Evolutionary conservation across 352 stramenopile species (phyloP).

Genomic region (Pythium monospermum): DNA sequence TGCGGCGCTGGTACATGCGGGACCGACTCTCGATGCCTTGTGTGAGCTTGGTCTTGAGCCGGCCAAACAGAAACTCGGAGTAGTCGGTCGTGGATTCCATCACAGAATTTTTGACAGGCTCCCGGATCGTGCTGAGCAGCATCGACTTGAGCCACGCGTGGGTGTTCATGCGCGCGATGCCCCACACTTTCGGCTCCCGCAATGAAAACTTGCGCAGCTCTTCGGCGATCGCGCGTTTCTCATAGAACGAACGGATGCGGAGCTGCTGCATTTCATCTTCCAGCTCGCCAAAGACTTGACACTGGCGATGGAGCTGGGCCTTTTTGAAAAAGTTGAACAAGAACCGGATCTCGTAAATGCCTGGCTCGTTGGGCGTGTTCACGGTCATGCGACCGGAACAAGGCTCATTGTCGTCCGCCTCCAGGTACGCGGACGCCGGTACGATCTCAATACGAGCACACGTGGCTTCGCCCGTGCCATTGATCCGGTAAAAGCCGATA

Average conservation of each 20-base stretch:
- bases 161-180: slow-evolving; percentile 39
- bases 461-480: slow-evolving; percentile 18
- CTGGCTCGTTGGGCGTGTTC: slow-evolving; percentile 35
- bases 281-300: slow-evolving; percentile 47
- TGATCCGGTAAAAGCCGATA: slow-evolving; percentile 49
- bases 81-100: slow-evolving; percentile 41
- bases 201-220: slow-evolving; percentile 40
- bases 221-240: slow-evolving; percentile 39
- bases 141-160: slow-evolving; percentile 46
- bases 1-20: slow-evolving; percentile 30
- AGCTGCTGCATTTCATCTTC: slow-evolving; percentile 64
- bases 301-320: slow-evolving; percentile 48
- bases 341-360: slow-evolving; percentile 60
- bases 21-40: slow-evolving; percentile 24
- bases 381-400: slow-evolving; percentile 44
- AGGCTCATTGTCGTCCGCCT: slow-evolving; percentile 29
- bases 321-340: slow-evolving; percentile 66
- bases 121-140: slow-evolving; percentile 39
- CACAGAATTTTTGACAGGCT: slow-evolving; percentile 21
- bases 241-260: slow-evolving; percentile 47
- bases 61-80: slow-evolving; percentile 29
- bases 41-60: slow-evolving; percentile 33
- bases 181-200: slow-evolving; percentile 29
- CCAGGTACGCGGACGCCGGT: slow-evolving; percentile 42
- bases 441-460: slow-evolving; percentile 45